Base-by-base conservation (phyloP, 371 early-diverging fungal genomes). In the Mortierella sp. region DNA sequence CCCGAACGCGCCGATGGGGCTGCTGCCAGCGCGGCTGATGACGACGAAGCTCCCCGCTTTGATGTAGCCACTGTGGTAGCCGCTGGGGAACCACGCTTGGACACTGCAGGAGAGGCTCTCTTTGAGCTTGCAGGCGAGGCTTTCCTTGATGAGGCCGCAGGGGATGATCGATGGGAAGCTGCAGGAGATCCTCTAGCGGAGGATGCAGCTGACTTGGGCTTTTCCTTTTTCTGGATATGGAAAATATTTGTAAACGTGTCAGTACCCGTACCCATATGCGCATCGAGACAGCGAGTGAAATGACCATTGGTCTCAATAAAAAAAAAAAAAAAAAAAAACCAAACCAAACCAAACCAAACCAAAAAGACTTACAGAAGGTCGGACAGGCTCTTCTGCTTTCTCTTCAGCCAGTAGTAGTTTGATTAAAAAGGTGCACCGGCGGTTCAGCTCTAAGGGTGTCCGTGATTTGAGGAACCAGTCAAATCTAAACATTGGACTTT, bases 381-480 rank as follows among this genome's bases (percentile, higher is more conserved):
- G 73, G 37, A 57, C 70, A 44, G 74, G 73, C 53, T 53, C 53
- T 12, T 53, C 53, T 21, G 9, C 23, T 5, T 43, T 55, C 63
- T 84, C 83, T 66, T 90, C 90, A 52, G 87, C 89, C 68, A 85
- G 84, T 37, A 90, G 75, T 46, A 86, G 75, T 60, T 81, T 82
- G 58, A 93, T 86, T 43, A 94, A 81, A 3, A 90, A 91, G 66
- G 89, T 86, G 70, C 93, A 93, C n/a, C 94, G 89, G 53, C 93
- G 74, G 51, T 86, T 86, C 44, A 94, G 83, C 64, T 94, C 94
- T 59, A 84, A 83, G 2, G 94, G 82, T 26, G 95, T 95, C 72
- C 98, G 86, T 19, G 95, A 94, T 73, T 95, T 96, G 65, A 97
- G 86, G 82, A 95, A 98, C 97, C 97, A 98, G 80, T 97, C 94